Evolutionary conservation across 805 yeast species (phyloP).

Genomic region (Brettanomyces naardenensis): DNA sequence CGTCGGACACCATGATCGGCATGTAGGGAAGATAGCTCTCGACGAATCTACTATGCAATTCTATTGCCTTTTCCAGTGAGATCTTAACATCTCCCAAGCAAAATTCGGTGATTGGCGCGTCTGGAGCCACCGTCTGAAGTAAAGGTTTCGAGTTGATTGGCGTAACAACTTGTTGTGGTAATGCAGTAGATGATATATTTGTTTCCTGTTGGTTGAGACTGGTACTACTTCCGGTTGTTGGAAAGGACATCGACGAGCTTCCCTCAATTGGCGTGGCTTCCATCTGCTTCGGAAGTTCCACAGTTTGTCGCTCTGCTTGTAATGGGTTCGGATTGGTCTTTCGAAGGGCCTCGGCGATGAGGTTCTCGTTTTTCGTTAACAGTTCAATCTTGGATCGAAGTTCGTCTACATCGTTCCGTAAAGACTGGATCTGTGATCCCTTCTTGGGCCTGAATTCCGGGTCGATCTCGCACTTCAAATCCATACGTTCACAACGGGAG

Average conservation of each 20-base stretch:
- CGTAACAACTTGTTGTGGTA: slow-evolving; percentile 13
- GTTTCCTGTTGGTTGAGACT: neutral
- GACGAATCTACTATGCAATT: slow-evolving; percentile 64
- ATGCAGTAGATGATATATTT: no score
- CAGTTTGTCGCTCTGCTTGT: neutral
- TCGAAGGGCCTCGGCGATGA: slow-evolving; percentile 57
- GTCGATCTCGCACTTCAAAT: slow-evolving; percentile 76
- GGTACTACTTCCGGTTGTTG: neutral
- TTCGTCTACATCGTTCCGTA: slow-evolving; percentile 81
- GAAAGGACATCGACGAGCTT: neutral
- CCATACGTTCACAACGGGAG: slow-evolving; percentile 74
- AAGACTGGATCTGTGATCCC: slow-evolving; percentile 80
- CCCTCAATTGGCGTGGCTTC: neutral
- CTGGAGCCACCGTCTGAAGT: slow-evolving; percentile 15
- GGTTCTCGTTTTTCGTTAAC: slow-evolving; percentile 55
- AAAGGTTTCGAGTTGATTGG: slow-evolving; percentile 12
- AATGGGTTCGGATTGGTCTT: slow-evolving; percentile 15
- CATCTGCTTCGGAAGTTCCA: no score
- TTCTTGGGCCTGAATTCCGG: slow-evolving; percentile 88
- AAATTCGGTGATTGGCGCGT: slow-evolving; percentile 47
- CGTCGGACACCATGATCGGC: slow-evolving; percentile 67
- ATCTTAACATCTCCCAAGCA: slow-evolving; percentile 69
- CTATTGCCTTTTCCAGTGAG: slow-evolving; percentile 58
- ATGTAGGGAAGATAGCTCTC: slow-evolving; percentile 62
- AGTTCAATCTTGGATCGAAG: slow-evolving; percentile 64